Percentiles rank a stretch among this genome's conserved stretches.
Conservation (phyloP, 2,329 filamentous ascomycete genomes). For the Trichoderma sp. region DNA sequence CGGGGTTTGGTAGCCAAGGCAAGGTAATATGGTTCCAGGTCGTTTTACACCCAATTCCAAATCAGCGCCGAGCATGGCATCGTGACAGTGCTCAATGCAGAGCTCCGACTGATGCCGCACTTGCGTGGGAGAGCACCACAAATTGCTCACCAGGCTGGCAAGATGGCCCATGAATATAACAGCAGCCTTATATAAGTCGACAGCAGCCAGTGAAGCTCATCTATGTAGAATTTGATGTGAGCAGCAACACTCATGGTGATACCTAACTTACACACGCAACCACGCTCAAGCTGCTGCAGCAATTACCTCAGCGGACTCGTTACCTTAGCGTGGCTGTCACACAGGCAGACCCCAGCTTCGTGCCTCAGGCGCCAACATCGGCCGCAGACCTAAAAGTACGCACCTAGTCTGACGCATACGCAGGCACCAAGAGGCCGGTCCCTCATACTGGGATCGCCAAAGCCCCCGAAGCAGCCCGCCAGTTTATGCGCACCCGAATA, state of each 20-base stretch:
- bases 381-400: constrained; percentile 35
- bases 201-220: too few species aligned
- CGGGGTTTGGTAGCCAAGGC: too few species aligned
- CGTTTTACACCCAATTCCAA: neutral
- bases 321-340: constrained; percentile 14
- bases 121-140: too few species aligned
- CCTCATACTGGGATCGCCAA: constrained; percentile 26
- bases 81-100: neutral
- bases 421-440: constrained; percentile 27
- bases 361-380: constrained; percentile 40
- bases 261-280: neutral
- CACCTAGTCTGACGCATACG: constrained; percentile 36
- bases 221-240: too few species aligned
- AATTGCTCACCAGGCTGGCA: too few species aligned
- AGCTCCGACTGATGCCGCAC: neutral
- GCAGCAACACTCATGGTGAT: neutral
- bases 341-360: neutral
- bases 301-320: neutral
- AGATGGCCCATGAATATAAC: too few species aligned
- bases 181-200: too few species aligned
- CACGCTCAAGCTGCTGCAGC: neutral
- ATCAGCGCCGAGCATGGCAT: neutral
- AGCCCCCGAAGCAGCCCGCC: constrained; percentile 26
- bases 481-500: constrained; percentile 19
- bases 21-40: too few species aligned